These are phyloP conservation scores for Tricholoma sp. DNA, from an alignment of 768 basidiomycete species.

Conservation along the genomic window DNA sequence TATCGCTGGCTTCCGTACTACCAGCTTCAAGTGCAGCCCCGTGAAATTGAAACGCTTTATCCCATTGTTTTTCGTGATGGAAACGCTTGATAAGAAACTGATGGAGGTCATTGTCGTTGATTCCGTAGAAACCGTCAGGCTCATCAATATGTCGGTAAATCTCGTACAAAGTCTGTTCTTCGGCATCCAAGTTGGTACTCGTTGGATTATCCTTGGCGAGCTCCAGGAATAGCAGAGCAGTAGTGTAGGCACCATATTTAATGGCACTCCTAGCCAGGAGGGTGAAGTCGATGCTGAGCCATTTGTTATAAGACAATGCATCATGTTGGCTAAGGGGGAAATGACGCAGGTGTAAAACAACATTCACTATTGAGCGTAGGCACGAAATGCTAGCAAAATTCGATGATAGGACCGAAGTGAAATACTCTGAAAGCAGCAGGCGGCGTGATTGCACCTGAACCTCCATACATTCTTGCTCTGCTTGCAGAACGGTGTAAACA, in stretches of 20 bases:
- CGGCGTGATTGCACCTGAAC: constrained; percentile 22
- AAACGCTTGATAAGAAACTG: constrained; percentile 79
- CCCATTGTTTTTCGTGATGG: constrained; percentile 92
- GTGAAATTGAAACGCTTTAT: constrained; percentile 84
- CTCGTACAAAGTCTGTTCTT: constrained; percentile 71
- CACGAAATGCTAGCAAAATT: constrained; percentile 34
- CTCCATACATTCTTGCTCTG: constrained; percentile 17
- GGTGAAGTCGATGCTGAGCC: constrained; percentile 75
- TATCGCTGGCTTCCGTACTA: constrained; percentile 32
- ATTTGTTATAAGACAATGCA: constrained; percentile 58
- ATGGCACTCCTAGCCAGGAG: constrained; percentile 72
- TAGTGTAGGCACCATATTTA: constrained; percentile 79
- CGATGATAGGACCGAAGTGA: constrained; percentile 47
- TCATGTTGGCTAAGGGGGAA: constrained; percentile 41
- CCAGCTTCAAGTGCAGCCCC: constrained; percentile 78
- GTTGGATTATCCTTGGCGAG: constrained; percentile 53
- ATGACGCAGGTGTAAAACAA: constrained; percentile 75
- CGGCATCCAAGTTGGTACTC: constrained; percentile 29
- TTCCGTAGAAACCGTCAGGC: constrained; percentile 97
- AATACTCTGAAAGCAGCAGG: constrained; percentile 46
- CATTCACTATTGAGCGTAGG: constrained; percentile 61
- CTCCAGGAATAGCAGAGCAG: constrained; percentile 86
- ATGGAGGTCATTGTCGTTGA: constrained; percentile 71
- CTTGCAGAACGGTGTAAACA: constrained; percentile 60
- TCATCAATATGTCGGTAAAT: constrained; percentile 96